phyloP scores from a whole-genome alignment of 2,329 filamentous ascomycete species.

The Botrytis tulipae region DNA sequence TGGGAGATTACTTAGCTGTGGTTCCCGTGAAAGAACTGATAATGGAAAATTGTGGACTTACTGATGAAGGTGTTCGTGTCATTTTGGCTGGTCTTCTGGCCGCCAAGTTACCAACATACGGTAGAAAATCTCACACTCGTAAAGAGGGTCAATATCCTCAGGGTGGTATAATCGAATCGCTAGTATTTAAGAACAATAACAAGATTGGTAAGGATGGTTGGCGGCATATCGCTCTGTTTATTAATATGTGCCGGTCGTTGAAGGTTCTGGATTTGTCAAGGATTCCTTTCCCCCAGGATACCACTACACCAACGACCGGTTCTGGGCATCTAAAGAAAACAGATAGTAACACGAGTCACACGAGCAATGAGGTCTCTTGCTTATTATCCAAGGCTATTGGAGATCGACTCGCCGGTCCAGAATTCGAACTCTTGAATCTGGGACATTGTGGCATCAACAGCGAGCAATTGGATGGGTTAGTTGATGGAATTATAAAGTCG shows the following conservation, averaged over 20 bases:
- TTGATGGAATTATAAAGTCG: constrained; percentile 79
- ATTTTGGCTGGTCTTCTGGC: constrained; percentile 83
- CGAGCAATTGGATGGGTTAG: constrained; percentile 68
- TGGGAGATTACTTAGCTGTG: constrained; percentile 91
- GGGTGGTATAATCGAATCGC: constrained; percentile 77
- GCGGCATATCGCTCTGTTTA: constrained; percentile 85
- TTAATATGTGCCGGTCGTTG: constrained; percentile 84
- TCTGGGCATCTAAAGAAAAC: constrained; percentile 28
- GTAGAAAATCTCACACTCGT: constrained; percentile 25
- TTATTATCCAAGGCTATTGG: constrained; percentile 74
- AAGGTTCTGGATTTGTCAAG: constrained; percentile 85
- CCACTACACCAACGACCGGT: constrained; percentile 23
- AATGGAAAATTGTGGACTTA: constrained; percentile 82
- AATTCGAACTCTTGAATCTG: constrained; percentile 79
- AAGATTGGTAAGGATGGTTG: constrained; percentile 85
- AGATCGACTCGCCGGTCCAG: constrained; percentile 71
- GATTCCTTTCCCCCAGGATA: constrained; percentile 66
- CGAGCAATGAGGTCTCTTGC: constrained; percentile 49
- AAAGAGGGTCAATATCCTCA: constrained; percentile 34
- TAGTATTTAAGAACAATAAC: constrained; percentile 84
- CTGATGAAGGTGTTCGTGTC: constrained; percentile 81
- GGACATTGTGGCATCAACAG: constrained; percentile 73
- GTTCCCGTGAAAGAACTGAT: constrained; percentile 86
- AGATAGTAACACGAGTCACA: constrained; percentile 23
- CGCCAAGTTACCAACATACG: constrained; percentile 63